Evolutionary conservation across 2,329 filamentous ascomycete species (phyloP).

Genomic region (Emmonsia crescens): DNA sequence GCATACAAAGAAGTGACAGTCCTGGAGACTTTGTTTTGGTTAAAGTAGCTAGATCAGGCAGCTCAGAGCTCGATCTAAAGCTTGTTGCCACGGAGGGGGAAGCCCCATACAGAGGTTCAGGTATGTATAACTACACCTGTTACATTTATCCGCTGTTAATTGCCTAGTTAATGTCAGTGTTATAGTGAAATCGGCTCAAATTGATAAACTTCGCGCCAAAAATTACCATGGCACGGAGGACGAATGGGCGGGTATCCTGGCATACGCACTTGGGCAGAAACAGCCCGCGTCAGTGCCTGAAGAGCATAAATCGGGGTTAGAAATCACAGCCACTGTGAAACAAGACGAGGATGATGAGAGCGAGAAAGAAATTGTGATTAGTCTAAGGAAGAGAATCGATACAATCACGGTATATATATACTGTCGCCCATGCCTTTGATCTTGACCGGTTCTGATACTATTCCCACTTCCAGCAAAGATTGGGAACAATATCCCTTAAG

Average conservation of each 20-base stretch:
- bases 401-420: slow-evolving; percentile 36
- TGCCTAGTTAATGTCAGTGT: not conserved
- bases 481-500: slow-evolving; percentile 43
- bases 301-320: slow-evolving; percentile 20
- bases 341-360: slow-evolving; percentile 17
- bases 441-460: slow-evolving; percentile 5
- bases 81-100: slow-evolving; percentile 50
- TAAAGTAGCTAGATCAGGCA: slow-evolving; percentile 33
- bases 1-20: slow-evolving; percentile 39
- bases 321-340: slow-evolving; percentile 21
- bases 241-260: slow-evolving; percentile 31
- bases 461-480: slow-evolving; percentile 33
- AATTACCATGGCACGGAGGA: slow-evolving; percentile 34
- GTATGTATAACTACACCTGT: slow-evolving; percentile 22
- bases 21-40: slow-evolving; percentile 37
- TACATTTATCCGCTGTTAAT: not conserved
- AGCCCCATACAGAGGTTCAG: slow-evolving; percentile 39
- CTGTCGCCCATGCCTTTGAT: not conserved
- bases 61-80: slow-evolving; percentile 40
- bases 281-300: slow-evolving; percentile 11
- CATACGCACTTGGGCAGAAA: slow-evolving; percentile 25
- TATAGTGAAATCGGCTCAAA: slow-evolving; percentile 27
- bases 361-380: slow-evolving; percentile 28
- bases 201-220: slow-evolving; percentile 31
- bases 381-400: slow-evolving; percentile 34